Conservation (phyloP, 768 basidiomycete species). For the Serendipita sp. region DNA sequence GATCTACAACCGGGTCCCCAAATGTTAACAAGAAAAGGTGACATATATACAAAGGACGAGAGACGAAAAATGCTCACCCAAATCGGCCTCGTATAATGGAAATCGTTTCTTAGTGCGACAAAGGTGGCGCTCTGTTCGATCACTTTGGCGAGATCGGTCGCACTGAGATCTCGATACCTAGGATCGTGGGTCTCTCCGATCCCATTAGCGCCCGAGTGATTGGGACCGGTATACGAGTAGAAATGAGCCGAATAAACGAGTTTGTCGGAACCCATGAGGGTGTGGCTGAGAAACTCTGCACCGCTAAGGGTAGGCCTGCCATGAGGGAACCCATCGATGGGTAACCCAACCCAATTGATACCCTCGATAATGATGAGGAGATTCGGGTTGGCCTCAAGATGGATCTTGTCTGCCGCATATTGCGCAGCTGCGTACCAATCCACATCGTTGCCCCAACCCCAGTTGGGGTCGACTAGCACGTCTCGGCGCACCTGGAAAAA, state of each 20-base stretch:
- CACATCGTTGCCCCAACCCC: not conserved
- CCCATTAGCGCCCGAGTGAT: conserved; percentile 7
- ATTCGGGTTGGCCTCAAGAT: conserved; percentile 7
- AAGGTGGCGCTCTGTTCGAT: not conserved
- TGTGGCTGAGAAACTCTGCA: conserved; percentile 6
- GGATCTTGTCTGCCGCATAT: conserved; percentile 6
- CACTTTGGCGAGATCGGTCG: not conserved
- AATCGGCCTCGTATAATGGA: conserved; percentile 2
- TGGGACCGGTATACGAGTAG: conserved; percentile 9
- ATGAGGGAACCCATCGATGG: conserved; percentile 1
- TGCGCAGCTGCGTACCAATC: conserved; percentile 9
- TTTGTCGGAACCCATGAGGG: conserved; percentile 7
- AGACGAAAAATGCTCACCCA: conserved; percentile 1
- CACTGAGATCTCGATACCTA: conserved; percentile 6
- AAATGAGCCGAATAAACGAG: conserved; percentile 10
- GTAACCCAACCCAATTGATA: conserved; percentile 10
- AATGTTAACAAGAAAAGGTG: not conserved
- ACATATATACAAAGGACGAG: not conserved
- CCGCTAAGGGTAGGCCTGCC: conserved; percentile 2
- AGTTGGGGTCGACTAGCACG: conserved; percentile 8
- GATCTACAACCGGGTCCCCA: not conserved
- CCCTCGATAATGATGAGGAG: conserved; percentile 10
- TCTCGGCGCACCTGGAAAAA: not conserved
- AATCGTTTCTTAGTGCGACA: not conserved
- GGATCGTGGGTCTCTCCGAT: conserved; percentile 7